Conservation (phyloP, 179 eudicot species). For the Spergularia azorica region DNA sequence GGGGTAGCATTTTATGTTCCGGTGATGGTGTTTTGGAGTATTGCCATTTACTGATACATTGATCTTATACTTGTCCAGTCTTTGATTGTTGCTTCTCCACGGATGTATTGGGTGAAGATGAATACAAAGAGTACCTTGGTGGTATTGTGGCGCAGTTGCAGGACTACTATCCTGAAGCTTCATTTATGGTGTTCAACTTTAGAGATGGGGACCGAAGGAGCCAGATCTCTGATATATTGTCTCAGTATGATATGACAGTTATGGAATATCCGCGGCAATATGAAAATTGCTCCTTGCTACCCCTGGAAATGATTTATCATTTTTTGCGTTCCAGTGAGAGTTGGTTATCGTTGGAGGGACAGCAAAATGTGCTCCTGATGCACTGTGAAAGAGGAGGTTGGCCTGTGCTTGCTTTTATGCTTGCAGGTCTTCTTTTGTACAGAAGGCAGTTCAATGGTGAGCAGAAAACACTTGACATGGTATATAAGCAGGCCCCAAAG, state of each 20-base stretch:
- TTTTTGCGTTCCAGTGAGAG: conserved; percentile 91
- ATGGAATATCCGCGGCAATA: conserved; percentile 96
- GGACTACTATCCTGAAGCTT: conserved; percentile 80
- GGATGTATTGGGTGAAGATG: conserved; percentile 69
- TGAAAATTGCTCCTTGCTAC: conserved; percentile 85
- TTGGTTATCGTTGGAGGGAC: conserved; percentile 83
- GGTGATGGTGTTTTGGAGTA: not conserved
- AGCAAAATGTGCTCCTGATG: conserved; percentile 85
- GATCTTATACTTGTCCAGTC: conserved; percentile 44
- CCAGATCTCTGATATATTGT: conserved; percentile 71
- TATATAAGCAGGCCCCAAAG: conserved; percentile 90
- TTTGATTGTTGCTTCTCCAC: conserved; percentile 99
- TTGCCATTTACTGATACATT: conserved; percentile 14
- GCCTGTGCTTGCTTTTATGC: conserved; percentile 98
- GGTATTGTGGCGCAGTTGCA: conserved; percentile 87
- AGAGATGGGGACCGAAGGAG: conserved; percentile 81
- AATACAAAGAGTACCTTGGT: conserved; percentile 70
- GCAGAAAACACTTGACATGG: conserved; percentile 94
- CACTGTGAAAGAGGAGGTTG: conserved; percentile 97
- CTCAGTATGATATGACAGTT: conserved; percentile 92
- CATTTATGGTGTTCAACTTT: conserved; percentile 94
- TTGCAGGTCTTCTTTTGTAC: conserved; percentile 88
- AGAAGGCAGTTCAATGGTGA: conserved; percentile 82
- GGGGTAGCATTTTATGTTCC: not conserved
- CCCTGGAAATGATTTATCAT: conserved; percentile 82